These are phyloP conservation scores for Oryza longistaminata DNA, from an alignment of 176 grass and related monocot genomes.

Conservation along the genomic window DNA sequence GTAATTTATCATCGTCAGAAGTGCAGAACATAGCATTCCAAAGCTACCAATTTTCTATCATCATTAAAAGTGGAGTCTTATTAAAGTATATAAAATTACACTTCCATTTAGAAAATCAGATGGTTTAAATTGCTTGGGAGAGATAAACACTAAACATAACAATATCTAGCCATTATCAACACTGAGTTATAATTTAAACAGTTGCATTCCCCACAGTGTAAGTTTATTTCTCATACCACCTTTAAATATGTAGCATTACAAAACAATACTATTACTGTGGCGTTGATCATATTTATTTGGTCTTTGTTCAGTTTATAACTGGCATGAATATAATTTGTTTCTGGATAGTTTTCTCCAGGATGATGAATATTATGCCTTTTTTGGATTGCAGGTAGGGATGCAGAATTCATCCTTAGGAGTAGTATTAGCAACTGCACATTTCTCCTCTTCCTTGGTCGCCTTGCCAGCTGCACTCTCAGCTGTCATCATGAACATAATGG, in stretches of 20 bases:
- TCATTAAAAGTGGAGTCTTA: not conserved
- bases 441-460: conserved; percentile 64
- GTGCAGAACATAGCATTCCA: conserved; percentile 4
- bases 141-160: not conserved
- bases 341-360: not conserved
- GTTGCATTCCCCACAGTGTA: not conserved
- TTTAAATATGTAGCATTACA: not conserved
- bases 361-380: conserved; percentile 32
- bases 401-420: conserved; percentile 82
- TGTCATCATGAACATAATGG: conserved; percentile 86
- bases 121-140: not conserved
- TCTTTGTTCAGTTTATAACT: not conserved
- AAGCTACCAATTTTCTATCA: not conserved
- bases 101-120: not conserved
- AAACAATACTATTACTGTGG: not conserved
- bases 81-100: not conserved
- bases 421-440: conserved; percentile 76
- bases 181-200: not conserved
- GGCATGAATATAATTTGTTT: conserved; percentile 1
- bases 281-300: not conserved
- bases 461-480: conserved; percentile 78
- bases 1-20: not conserved
- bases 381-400: conserved; percentile 70
- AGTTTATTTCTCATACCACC: not conserved
- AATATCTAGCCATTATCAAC: not conserved